Evolutionary conservation across 2,329 filamentous ascomycete species (phyloP).

Genomic region (Talaromyces sp.): DNA sequence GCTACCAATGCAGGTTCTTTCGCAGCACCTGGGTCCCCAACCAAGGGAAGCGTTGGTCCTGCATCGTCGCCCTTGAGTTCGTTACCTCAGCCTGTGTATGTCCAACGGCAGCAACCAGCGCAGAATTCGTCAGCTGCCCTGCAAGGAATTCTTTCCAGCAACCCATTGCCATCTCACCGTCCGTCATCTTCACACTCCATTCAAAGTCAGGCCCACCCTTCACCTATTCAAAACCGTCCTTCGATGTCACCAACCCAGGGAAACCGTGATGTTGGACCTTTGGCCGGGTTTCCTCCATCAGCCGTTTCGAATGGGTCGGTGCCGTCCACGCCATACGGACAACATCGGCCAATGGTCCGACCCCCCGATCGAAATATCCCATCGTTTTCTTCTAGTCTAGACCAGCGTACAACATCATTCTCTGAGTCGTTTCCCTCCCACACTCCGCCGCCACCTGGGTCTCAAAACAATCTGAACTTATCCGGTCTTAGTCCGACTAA

Average conservation of each 20-base stretch:
- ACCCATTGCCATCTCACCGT: slow-evolving; percentile 23
- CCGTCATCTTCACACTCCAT: slow-evolving; percentile 41
- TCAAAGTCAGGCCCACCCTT: slow-evolving; percentile 29
- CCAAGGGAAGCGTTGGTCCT: slow-evolving; percentile 23
- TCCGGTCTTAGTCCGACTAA: slow-evolving; percentile 46
- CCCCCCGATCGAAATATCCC: slow-evolving; percentile 24
- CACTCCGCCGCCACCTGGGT: slow-evolving; percentile 28
- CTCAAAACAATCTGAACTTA: slow-evolving; percentile 32
- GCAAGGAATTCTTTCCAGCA: slow-evolving; percentile 13
- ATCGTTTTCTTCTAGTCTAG: slow-evolving; percentile 26
- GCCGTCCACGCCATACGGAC: slow-evolving; percentile 31
- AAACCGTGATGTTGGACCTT: slow-evolving; percentile 44
- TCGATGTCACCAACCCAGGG: slow-evolving; percentile 48
- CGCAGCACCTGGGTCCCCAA: slow-evolving; percentile 31
- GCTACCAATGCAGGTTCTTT: slow-evolving; percentile 20
- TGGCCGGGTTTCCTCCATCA: slow-evolving; percentile 39
- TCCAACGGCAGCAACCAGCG: slow-evolving; percentile 21
- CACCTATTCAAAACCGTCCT: slow-evolving; percentile 42
- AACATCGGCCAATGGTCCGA: slow-evolving; percentile 24
- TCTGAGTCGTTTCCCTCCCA: slow-evolving; percentile 25
- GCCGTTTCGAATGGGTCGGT: slow-evolving; percentile 23
- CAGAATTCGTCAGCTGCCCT: slow-evolving; percentile 26
- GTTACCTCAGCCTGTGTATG: slow-evolving; percentile 14
- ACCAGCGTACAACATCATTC: slow-evolving; percentile 28
- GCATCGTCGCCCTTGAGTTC: slow-evolving; percentile 23